phyloP scores from a whole-genome alignment of 495 filamentous ascomycete genomes.

The Articulospora tetracladia region DNA sequence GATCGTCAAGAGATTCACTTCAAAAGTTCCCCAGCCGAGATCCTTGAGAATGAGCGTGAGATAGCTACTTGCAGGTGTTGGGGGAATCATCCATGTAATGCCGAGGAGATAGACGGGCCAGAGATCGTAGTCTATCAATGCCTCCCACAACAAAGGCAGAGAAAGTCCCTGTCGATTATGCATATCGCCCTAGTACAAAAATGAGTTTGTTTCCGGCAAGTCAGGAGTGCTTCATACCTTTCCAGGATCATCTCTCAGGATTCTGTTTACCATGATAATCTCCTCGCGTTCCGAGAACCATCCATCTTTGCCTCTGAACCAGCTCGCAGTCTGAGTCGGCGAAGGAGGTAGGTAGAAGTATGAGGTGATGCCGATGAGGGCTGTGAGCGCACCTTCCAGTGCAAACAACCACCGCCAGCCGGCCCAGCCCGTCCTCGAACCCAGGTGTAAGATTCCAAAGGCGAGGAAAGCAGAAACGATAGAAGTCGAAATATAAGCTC shows the following conservation, averaged over 20 bases:
- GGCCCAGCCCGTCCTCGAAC: constrained; percentile 32
- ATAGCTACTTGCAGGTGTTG: constrained; percentile 48
- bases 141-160: constrained; percentile 50
- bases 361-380: constrained; percentile 59
- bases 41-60: constrained; percentile 57
- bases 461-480: constrained; percentile 69
- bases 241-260: constrained; percentile 70
- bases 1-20: constrained; percentile 67
- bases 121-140: constrained; percentile 63
- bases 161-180: constrained; percentile 58
- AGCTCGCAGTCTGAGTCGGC: constrained; percentile 58
- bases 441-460: constrained; percentile 67
- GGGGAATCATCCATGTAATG: constrained; percentile 52
- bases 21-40: constrained; percentile 62
- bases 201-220: background rate
- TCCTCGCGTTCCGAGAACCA: constrained; percentile 69
- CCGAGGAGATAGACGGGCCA: constrained; percentile 69
- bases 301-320: constrained; percentile 63
- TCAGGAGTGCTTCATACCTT: constrained; percentile 37
- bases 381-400: constrained; percentile 51
- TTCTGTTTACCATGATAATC: constrained; percentile 68
- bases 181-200: constrained; percentile 30
- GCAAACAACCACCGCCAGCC: constrained; percentile 69
- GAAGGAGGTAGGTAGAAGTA: constrained; percentile 68
- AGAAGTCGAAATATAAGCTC: constrained; percentile 55